Conservation (phyloP, 352 stramenopile genomes). For the Globisporangium splendens region DNA sequence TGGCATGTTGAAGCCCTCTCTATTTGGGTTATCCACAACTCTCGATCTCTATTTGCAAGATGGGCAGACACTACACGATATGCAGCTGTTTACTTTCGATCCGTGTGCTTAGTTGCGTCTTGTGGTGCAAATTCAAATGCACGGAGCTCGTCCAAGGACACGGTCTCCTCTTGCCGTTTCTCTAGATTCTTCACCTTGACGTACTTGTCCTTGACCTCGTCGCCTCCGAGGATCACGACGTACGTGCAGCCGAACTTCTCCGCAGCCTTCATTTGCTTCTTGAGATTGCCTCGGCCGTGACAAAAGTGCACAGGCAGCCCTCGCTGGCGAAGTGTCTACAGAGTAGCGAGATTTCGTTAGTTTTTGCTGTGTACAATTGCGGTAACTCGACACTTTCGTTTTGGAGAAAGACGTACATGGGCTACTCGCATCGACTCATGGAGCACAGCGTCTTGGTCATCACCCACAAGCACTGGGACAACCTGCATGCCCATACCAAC, state of each 20-base stretch:
- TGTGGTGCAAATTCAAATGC: constrained; percentile 25
- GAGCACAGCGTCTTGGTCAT: constrained; percentile 41
- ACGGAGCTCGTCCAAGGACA: constrained; percentile 30
- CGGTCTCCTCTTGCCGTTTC: constrained; percentile 45
- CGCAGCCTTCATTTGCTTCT: constrained; percentile 88
- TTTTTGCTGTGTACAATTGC: too few species aligned
- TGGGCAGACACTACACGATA: too few species aligned
- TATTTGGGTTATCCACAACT: too few species aligned
- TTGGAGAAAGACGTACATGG: constrained; percentile 26
- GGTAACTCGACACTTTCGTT: too few species aligned
- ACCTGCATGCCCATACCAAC: constrained; percentile 30
- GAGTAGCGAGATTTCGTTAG: neutral
- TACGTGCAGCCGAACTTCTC: constrained; percentile 64
- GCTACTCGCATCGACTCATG: constrained; percentile 63
- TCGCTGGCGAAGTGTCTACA: constrained; percentile 47
- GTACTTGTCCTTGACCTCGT: constrained; percentile 55
- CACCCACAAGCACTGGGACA: constrained; percentile 52
- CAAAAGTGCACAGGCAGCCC: constrained; percentile 80
- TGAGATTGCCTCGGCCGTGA: constrained; percentile 73
- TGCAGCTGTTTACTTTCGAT: neutral
- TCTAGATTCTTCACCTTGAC: constrained; percentile 81
- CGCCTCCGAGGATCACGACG: constrained; percentile 68
- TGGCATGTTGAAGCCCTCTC: too few species aligned
- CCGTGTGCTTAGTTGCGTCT: neutral
- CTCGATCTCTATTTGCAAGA: too few species aligned